These are phyloP conservation scores for Mediolabrus comicus DNA, from an alignment of 108 stramenopile species.

Conservation along the genomic window DNA sequence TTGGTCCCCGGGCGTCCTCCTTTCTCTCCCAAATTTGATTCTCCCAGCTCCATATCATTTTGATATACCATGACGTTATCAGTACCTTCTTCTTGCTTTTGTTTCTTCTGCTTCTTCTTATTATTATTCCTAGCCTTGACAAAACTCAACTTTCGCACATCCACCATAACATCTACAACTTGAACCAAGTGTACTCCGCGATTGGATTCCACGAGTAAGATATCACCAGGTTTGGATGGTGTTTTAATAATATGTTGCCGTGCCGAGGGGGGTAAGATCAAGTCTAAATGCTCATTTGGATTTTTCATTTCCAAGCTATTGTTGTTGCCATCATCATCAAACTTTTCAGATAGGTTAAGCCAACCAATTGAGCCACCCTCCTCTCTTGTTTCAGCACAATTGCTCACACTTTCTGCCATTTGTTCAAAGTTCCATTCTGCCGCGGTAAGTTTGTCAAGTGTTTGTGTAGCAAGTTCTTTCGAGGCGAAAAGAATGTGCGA, in stretches of 20 bases:
- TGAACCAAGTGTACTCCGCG: slow-evolving; percentile 83
- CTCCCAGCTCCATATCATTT: slow-evolving; percentile 36
- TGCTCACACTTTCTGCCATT: slow-evolving; percentile 49
- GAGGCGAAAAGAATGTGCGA: slow-evolving; percentile 59
- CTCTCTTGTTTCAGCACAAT: slow-evolving; percentile 53
- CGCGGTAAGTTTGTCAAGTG: slow-evolving; percentile 38
- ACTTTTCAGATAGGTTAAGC: slow-evolving; percentile 46
- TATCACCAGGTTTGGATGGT: slow-evolving; percentile 58
- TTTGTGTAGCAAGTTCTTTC: slow-evolving; percentile 47
- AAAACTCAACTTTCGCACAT: slow-evolving; percentile 80
- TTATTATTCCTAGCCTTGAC: slow-evolving; percentile 48
- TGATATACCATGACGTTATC: slow-evolving; percentile 8
- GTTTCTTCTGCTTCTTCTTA: slow-evolving; percentile 7
- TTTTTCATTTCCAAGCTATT: slow-evolving; percentile 15
- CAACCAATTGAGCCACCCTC: slow-evolving; percentile 57
- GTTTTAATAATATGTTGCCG: slow-evolving; percentile 33
- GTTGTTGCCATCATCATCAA: neutral
- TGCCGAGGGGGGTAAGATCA: slow-evolving; percentile 47
- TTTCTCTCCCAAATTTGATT: neutral
- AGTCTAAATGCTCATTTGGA: slow-evolving; percentile 72
- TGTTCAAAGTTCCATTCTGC: slow-evolving; percentile 53
- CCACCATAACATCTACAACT: slow-evolving; percentile 86
- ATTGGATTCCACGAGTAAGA: slow-evolving; percentile 36
- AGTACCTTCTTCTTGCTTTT: neutral
- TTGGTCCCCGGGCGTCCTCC: slow-evolving; percentile 13